Evolutionary conservation across 164 flowering plant species (phyloP).

Genomic region (Vitis cinerea): DNA sequence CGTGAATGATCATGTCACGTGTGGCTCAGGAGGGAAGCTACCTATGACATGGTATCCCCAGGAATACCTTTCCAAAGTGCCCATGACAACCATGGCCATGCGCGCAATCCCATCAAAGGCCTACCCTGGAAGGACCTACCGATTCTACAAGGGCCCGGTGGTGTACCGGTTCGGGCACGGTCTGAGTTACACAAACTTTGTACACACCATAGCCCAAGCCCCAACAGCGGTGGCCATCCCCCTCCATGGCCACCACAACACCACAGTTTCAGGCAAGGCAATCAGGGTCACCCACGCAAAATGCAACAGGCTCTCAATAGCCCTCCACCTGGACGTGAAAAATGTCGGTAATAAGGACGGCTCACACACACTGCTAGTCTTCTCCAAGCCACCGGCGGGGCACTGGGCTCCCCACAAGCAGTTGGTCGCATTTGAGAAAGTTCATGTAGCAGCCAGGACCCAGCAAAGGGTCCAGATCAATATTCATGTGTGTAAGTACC

Average conservation of each 20-base stretch:
- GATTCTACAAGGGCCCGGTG: slow-evolving; percentile 83
- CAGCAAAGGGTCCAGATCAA: slow-evolving; percentile 39
- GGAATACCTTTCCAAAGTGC: slow-evolving; percentile 51
- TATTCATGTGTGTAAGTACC: slow-evolving; percentile 74
- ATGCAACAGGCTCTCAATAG: slow-evolving; percentile 47
- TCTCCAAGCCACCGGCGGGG: slow-evolving; percentile 61
- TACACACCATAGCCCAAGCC: slow-evolving; percentile 47
- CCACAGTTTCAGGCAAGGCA: slow-evolving; percentile 31
- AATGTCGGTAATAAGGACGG: slow-evolving; percentile 72
- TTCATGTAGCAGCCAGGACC: slow-evolving; percentile 47
- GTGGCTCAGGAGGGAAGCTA: slow-evolving; percentile 63
- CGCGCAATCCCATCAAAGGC: slow-evolving; percentile 43
- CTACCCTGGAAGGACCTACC: slow-evolving; percentile 92
- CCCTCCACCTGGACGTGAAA: slow-evolving; percentile 51
- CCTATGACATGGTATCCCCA: slow-evolving; percentile 98
- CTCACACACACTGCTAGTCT: slow-evolving; percentile 64
- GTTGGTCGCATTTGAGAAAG: slow-evolving; percentile 68
- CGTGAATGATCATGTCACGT: not conserved
- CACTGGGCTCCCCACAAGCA: slow-evolving; percentile 71
- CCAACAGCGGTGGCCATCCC: slow-evolving; percentile 52
- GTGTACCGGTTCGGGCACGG: slow-evolving; percentile 94
- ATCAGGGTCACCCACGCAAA: slow-evolving; percentile 69
- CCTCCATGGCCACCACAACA: slow-evolving; percentile 46
- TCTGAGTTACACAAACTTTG: slow-evolving; percentile 64
- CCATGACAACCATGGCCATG: slow-evolving; percentile 92